Evolutionary conservation across 805 yeast species (phyloP), one percentile per base, ranked within the genome.

Genomic region (Hagleromyces aurorensis): DNA sequence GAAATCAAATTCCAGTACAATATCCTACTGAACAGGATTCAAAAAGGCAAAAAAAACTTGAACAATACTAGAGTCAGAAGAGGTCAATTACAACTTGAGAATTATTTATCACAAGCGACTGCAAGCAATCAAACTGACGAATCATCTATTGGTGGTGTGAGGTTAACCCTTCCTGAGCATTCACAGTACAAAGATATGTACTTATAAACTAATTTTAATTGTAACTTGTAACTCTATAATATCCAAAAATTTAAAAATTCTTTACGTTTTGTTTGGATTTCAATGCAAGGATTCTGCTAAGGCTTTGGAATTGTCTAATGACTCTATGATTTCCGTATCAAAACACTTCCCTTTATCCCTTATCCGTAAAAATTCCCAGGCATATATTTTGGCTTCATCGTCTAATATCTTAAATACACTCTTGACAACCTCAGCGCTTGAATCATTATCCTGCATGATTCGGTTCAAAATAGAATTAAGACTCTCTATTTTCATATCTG

Each of bases 391-490:
- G 0, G 75, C 67, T 38, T 78, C 84, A 21, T 57, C 57, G 18
- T 70, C 62, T 13, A 78, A 62, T 10, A 78, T 73, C 22, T 62
- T 59, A 29, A 71, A 58, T 1, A 82, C 72, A 16, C 76, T 67
- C 34, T 66, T 64, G 34, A 73, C 72, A 17, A 84, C 67, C 9
- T 64, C 49, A 17, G 66, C 44, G 32, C 62, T 70, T 23, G 80
- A 53, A 12, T 74, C 78, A 36, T 80, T 75, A 38, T 78, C 82
- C 16, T 61, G 64, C 7, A 79, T 65, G 8, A 89, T 78, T 12
- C 70, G 67, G 8, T 70, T 58, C 19, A 89, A 57, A 0, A 82
- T 74, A 2, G 58, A 57, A 40, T 72, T 72, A 26, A 89, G 60
- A 0, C 82, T 93, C 4, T 67, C 72, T 27, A 89, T 74, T 35